These are phyloP conservation scores for Tagetes patula DNA, from an alignment of 129 eudicot species.

Conservation along the genomic window DNA sequence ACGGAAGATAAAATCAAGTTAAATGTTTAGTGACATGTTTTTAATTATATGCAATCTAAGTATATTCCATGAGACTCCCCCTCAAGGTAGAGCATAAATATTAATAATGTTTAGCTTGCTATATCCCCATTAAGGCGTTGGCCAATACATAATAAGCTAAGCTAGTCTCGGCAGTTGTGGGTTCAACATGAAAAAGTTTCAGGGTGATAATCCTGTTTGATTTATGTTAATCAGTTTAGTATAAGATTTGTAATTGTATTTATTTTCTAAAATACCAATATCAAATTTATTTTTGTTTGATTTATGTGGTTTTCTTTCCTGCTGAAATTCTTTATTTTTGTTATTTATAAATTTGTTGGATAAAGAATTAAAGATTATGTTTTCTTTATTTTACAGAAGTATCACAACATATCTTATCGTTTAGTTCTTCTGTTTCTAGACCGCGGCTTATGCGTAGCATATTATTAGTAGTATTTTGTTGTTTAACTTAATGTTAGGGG, in stretches of 20 bases:
- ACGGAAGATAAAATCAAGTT: neutral
- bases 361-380: neutral
- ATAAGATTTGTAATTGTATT: neutral
- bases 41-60: neutral
- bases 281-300: neutral
- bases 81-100: no score
- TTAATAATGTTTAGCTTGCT: neutral
- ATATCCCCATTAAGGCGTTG: neutral
- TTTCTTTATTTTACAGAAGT: neutral
- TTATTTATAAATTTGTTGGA: neutral
- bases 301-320: neutral
- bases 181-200: neutral
- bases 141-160: neutral
- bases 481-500: neutral
- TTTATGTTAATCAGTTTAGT: neutral
- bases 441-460: neutral
- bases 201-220: neutral
- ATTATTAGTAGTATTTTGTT: neutral
- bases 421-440: neutral
- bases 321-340: neutral
- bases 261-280: neutral
- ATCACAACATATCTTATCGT: neutral
- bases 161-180: no score
- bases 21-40: neutral
- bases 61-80: no score